Conservation (phyloP, 176 grass and related monocot species). For the Bonia amplexicaulis region DNA sequence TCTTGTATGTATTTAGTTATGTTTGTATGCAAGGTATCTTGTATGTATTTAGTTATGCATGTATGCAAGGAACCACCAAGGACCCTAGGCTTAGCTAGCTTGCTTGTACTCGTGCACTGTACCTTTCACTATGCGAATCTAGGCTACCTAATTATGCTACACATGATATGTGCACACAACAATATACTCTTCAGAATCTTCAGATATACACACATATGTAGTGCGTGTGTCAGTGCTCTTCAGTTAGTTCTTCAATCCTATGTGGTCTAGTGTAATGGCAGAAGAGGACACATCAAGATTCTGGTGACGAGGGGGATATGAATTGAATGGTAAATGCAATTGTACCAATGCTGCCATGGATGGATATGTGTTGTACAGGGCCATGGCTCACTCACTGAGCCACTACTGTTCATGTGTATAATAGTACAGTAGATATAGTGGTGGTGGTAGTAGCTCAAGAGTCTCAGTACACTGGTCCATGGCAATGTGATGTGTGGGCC, state of each 20-base stretch:
- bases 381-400: background rate
- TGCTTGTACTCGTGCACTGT: background rate
- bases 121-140: constrained; percentile 26
- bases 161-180: background rate
- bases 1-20: background rate
- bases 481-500: constrained; percentile 20
- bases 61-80: background rate
- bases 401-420: background rate
- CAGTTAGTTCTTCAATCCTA: background rate
- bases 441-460: constrained; percentile 42
- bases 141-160: constrained; percentile 11
- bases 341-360: background rate
- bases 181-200: background rate
- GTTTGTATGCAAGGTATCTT: background rate
- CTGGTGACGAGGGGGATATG: constrained; percentile 1
- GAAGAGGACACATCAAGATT: background rate
- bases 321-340: background rate
- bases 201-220: background rate
- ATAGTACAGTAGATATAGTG: background rate
- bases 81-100: background rate
- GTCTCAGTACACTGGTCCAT: constrained; percentile 46
- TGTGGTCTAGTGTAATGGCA: background rate
- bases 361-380: background rate
- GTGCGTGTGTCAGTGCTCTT: background rate
- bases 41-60: background rate